Conservation (phyloP, 1,139 yeast genomes). For the Geotrichum phurueaensis region DNA sequence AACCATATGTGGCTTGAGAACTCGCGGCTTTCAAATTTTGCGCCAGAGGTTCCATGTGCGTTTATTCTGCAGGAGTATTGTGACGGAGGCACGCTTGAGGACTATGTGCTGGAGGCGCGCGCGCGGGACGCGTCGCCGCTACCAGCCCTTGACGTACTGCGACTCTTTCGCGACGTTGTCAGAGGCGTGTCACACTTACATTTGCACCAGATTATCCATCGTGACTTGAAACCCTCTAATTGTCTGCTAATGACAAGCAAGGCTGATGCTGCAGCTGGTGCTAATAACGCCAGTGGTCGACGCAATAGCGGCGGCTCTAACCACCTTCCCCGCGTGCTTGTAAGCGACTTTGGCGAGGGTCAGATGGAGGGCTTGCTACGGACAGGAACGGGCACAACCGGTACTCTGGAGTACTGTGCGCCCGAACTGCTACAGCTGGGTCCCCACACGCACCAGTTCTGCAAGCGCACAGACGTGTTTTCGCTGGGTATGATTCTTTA, state of each 20-base stretch:
- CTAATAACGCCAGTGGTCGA: background rate
- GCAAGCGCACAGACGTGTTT: conserved; percentile 69
- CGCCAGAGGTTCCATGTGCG: conserved; percentile 69
- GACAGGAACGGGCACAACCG: conserved; percentile 69
- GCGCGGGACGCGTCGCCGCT: conserved; percentile 1
- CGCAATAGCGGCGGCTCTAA: conserved; percentile 19
- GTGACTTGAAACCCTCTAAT: conserved; percentile 85
- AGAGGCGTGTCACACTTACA: conserved; percentile 70
- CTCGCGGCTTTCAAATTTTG: conserved; percentile 53
- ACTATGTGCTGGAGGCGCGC: conserved; percentile 39
- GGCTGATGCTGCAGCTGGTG: background rate
- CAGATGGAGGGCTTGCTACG: conserved; percentile 58
- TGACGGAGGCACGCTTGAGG: conserved; percentile 81
- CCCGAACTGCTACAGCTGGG: conserved; percentile 51
- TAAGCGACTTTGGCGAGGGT: conserved; percentile 89
- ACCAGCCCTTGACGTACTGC: background rate
- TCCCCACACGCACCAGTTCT: conserved; percentile 38
- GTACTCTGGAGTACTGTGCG: conserved; percentile 80
- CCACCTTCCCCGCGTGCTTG: conserved; percentile 58
- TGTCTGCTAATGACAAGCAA: conserved; percentile 50
- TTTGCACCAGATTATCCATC: conserved; percentile 65
- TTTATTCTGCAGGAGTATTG: conserved; percentile 82
- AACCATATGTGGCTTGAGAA: conserved; percentile 90
- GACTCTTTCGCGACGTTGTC: conserved; percentile 58
- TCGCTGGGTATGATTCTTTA: conserved; percentile 77